These are phyloP conservation scores for Selaginella moellendorffii DNA, from an alignment of 75 land plant species.

Conservation along the genomic window DNA sequence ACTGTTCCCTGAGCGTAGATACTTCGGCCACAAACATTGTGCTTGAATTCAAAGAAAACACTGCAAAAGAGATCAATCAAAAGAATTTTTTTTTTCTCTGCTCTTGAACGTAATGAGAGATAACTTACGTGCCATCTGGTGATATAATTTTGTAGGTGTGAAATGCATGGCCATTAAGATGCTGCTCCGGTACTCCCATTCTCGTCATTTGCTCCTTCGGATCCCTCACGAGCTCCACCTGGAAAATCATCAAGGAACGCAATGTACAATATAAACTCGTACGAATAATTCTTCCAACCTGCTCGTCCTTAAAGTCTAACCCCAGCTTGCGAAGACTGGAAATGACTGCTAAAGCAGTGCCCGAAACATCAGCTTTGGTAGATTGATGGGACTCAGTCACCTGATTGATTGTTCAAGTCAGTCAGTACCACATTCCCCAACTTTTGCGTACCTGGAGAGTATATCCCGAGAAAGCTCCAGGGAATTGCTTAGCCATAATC, in stretches of 20 bases:
- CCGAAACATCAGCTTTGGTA: conserved; percentile 74
- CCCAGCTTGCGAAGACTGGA: conserved; percentile 75
- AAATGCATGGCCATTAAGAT: conserved; percentile 85
- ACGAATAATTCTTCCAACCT: conserved; percentile 25
- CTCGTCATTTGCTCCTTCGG: conserved; percentile 49
- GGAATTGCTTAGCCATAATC: conserved; percentile 89
- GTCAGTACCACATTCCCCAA: not conserved
- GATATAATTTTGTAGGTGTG: conserved; percentile 72
- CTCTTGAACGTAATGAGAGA: not conserved
- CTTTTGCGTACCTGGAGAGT: conserved; percentile 35
- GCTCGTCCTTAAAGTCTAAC: conserved; percentile 38
- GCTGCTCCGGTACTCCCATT: conserved; percentile 84
- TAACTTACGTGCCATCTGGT: conserved; percentile 67
- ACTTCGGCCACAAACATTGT: conserved; percentile 93
- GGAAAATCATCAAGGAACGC: not conserved
- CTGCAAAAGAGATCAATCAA: too few relatives aligned
- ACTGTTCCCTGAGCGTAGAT: conserved; percentile 97
- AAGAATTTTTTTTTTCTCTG: too few relatives aligned
- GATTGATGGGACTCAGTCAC: conserved; percentile 94
- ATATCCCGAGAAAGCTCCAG: conserved; percentile 90
- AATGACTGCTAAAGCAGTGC: conserved; percentile 86
- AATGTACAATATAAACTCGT: not conserved
- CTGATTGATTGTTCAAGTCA: conserved; percentile 20
- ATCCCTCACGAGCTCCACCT: conserved; percentile 72
- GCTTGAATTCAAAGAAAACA: conserved; percentile 88